Percentiles rank a stretch among this genome's conserved stretches.
Conservation (phyloP, 306 rosid genomes). For the Comarum palustre region DNA sequence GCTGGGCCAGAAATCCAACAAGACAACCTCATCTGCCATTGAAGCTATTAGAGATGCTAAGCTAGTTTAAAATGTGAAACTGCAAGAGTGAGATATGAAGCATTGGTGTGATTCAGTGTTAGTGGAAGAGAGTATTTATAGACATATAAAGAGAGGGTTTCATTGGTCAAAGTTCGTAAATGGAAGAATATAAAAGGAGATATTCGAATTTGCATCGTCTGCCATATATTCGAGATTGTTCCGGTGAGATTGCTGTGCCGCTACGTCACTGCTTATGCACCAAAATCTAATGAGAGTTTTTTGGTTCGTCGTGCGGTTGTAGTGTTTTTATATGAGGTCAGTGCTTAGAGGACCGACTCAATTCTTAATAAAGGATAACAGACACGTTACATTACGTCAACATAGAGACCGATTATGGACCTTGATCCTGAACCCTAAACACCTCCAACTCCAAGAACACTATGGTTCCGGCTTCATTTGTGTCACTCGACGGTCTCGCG, state of each 20-base stretch:
- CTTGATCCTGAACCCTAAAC: no score
- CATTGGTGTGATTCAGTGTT: background rate
- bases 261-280: background rate
- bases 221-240: no score
- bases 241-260: background rate
- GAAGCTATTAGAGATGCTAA: background rate
- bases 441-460: no score
- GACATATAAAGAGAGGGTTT: background rate
- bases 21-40: slow-evolving; percentile 26
- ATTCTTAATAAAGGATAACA: no score
- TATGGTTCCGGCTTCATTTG: no score
- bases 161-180: background rate
- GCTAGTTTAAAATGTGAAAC: background rate
- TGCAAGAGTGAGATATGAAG: background rate
- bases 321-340: no score
- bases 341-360: no score
- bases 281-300: background rate
- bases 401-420: no score
- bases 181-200: background rate
- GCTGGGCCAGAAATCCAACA: slow-evolving; percentile 34
- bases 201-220: no score
- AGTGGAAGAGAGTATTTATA: background rate
- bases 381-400: no score
- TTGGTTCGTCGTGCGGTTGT: no score
- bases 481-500: no score